Evolutionary conservation across 495 filamentous ascomycete genomes (phyloP).

Genomic region (Hyaloscypha hepaticicola): DNA sequence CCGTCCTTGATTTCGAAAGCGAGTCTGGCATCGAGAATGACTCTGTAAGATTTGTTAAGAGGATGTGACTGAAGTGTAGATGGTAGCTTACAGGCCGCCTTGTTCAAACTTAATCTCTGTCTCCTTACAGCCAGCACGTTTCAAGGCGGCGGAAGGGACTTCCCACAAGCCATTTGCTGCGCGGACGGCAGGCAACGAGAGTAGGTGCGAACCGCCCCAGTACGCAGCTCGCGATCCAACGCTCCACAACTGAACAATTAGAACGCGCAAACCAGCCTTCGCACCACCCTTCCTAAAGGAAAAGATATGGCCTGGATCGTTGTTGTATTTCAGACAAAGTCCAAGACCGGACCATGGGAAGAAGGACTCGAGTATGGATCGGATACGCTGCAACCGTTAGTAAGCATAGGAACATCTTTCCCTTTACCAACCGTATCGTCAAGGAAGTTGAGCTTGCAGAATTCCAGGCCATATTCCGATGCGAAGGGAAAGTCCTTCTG

Average conservation of each 20-base stretch:
- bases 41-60: neutral
- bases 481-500: neutral
- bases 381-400: neutral
- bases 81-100: neutral
- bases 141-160: neutral
- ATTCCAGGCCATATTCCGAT: neutral
- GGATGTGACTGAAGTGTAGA: neutral
- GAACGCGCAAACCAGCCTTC: too few species aligned
- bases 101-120: neutral
- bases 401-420: neutral
- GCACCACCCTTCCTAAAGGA: too few species aligned
- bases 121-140: neutral
- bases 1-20: slow-evolving; percentile 9
- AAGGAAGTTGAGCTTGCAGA: neutral
- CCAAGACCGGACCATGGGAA: slow-evolving; percentile 4
- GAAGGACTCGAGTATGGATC: slow-evolving; percentile 2
- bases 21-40: slow-evolving; percentile 6
- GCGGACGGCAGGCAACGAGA: too few species aligned
- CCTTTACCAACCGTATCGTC: neutral
- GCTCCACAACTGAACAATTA: too few species aligned
- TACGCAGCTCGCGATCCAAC: too few species aligned
- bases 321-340: too few species aligned
- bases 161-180: too few species aligned
- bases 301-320: too few species aligned
- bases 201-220: too few species aligned